Evolutionary conservation across 768 basidiomycete species (phyloP).

Genomic region (Lentinus brumalis): DNA sequence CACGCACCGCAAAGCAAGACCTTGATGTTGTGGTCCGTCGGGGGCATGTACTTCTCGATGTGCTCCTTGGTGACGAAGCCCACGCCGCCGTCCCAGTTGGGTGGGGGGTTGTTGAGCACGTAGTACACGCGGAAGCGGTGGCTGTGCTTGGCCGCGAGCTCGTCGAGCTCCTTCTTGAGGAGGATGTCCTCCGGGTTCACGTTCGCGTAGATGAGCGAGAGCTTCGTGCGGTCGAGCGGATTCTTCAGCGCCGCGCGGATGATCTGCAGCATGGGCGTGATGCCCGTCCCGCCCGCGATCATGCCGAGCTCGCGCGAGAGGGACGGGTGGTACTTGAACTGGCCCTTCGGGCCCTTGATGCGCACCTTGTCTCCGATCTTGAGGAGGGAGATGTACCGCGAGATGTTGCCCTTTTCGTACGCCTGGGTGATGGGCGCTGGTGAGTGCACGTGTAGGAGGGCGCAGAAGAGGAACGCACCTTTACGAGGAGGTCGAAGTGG

Average conservation of each 20-base stretch:
- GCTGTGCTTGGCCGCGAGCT: constrained; percentile 63
- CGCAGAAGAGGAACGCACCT: constrained; percentile 51
- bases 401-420: constrained; percentile 98
- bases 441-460: neutral
- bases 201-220: constrained; percentile 95
- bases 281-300: constrained; percentile 98
- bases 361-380: constrained; percentile 86
- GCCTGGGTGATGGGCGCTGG: constrained; percentile 50
- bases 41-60: constrained; percentile 81
- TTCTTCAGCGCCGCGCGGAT: constrained; percentile 92
- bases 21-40: constrained; percentile 58
- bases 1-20: constrained; percentile 80
- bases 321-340: constrained; percentile 80
- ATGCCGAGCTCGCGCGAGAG: constrained; percentile 84
- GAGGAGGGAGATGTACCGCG: constrained; percentile 77
- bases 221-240: constrained; percentile 77
- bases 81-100: constrained; percentile 82
- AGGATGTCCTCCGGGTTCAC: constrained; percentile 93
- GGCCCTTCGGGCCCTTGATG: constrained; percentile 96
- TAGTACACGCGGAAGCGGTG: constrained; percentile 80
- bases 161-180: constrained; percentile 84
- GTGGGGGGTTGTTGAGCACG: constrained; percentile 93
- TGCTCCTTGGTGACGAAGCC: constrained; percentile 95
- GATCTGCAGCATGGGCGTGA: constrained; percentile 99
- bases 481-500: constrained; percentile 95